Evolutionary conservation across 768 basidiomycete genomes (phyloP).

Genomic region (Amanita jacksonii): DNA sequence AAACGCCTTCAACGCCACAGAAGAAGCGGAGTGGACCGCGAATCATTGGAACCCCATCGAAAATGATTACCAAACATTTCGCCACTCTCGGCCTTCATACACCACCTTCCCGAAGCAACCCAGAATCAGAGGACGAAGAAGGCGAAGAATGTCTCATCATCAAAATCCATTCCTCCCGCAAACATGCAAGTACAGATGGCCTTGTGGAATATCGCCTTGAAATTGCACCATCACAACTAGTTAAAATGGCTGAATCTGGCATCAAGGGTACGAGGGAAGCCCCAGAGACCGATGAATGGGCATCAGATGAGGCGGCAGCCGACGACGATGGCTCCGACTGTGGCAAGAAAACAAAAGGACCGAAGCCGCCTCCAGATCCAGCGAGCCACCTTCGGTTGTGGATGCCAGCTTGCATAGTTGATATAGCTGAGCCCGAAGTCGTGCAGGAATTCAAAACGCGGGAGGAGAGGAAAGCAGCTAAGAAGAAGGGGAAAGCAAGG

Average conservation of each 20-base stretch:
- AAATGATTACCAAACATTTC: constrained; percentile 48
- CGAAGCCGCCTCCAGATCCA: constrained; percentile 37
- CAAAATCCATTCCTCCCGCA: constrained; percentile 56
- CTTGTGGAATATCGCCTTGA: constrained; percentile 76
- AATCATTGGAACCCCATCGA: constrained; percentile 38
- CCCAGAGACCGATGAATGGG: constrained; percentile 39
- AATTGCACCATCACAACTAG: constrained; percentile 57
- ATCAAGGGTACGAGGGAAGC: constrained; percentile 50
- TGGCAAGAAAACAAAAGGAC: constrained; percentile 18
- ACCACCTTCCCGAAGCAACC: constrained; percentile 10
- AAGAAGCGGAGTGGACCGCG: constrained; percentile 20
- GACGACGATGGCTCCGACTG: constrained; percentile 23
- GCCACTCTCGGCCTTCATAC: constrained; percentile 33
- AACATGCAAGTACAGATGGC: constrained; percentile 61
- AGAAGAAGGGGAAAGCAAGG: constrained; percentile 37
- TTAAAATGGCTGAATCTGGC: constrained; percentile 53
- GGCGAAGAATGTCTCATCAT: constrained; percentile 39
- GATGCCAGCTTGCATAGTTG: constrained; percentile 77
- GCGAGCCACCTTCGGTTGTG: constrained; percentile 57
- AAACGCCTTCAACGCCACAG: constrained; percentile 29
- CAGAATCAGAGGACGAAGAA: constrained; percentile 22
- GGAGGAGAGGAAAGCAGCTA: constrained; percentile 36
- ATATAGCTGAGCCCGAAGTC: constrained; percentile 53
- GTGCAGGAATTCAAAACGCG: constrained; percentile 50
- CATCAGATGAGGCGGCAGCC: constrained; percentile 35